Base-by-base conservation (phyloP, 1,139 yeast genomes). In the Lipomyces yarrowii region DNA sequence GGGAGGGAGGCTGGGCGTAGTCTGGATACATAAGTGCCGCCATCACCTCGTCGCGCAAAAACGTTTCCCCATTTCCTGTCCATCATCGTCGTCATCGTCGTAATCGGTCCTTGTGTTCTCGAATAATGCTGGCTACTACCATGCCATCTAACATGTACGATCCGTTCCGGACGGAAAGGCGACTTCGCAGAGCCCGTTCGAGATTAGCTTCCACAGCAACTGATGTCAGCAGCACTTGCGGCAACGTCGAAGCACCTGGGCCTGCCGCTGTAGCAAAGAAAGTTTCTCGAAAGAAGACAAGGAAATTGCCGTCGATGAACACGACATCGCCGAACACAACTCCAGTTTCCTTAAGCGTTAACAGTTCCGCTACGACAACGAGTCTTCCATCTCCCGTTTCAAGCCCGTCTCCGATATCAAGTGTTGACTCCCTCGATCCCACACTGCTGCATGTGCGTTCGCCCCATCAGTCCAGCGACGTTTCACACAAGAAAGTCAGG, bases 381-480 rank as follows among this genome's bases (percentile, higher is more conserved):
- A 42, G 8, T n/a, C 18, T 8, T n/a, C 21, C 48, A 2, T n/a
- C 23, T 42, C 48, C 48, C 48, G 48, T 42, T 8, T 42, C 48
- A 21, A 18, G 21, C n/a, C 48, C 48, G 48, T 42, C 23, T 42
- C 48, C 48, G 48, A 42, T 8, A 8, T 42, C 48, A n/a, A 42
- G 48, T 3, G 23, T 56, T 26, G 30, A 56, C 18, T 56, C 59
- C 15, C 21, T 56, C 13, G 59, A 56, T 26, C 59, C 59, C n/a
- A 6, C 59, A 13, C 23, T 37, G 32, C 52, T 56, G 30, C 33
- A 21, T 37, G 26, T 56, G 4, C 21, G 10, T n/a, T 5, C 48
- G n/a, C 21, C 48, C 48, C 11, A 18, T 23, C 48, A 42, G 21
- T 8, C 13, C 11, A 13, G 51, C 18, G 55, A 52, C 3, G n/a